These are phyloP conservation scores for Linum usitatissimum DNA, from an alignment of 345 rosid species.

Conservation along the genomic window DNA sequence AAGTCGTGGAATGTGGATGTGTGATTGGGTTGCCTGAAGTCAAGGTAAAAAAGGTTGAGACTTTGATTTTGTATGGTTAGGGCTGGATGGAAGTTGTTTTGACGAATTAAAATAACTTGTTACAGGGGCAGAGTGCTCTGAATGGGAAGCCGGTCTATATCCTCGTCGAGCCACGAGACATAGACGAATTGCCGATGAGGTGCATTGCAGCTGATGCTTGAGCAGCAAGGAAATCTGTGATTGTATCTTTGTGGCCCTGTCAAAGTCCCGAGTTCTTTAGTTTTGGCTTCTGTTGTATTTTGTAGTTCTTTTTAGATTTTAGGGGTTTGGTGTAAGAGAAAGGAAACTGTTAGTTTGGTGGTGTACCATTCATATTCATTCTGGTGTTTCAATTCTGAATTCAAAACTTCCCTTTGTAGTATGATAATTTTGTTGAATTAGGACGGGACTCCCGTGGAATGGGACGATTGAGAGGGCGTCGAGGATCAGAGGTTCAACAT, in stretches of 20 bases:
- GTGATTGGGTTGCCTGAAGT: conserved; percentile 80
- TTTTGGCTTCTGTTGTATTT: background rate
- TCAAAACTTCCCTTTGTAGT: background rate
- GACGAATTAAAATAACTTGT: background rate
- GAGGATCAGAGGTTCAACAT: too few species aligned
- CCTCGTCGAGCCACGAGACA: conserved; percentile 42
- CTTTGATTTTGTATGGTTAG: too few species aligned
- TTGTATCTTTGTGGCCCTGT: background rate
- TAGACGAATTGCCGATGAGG: background rate
- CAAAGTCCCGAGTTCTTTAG: background rate
- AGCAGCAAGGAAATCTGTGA: background rate
- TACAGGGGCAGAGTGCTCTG: conserved; percentile 55
- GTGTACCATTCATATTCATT: background rate
- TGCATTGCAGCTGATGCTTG: background rate
- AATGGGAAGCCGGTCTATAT: conserved; percentile 49
- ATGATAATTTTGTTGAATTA: too few species aligned
- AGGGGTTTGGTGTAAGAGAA: background rate
- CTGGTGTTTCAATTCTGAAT: background rate
- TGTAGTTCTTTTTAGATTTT: background rate
- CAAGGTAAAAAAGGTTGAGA: conserved; percentile 30
- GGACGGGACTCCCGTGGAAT: too few species aligned
- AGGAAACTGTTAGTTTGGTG: background rate
- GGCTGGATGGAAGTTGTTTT: background rate
- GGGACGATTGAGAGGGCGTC: too few species aligned
- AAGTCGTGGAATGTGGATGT: conserved; percentile 20